Conservation (phyloP, 805 yeast species). For the Kuraishia borneana region DNA sequence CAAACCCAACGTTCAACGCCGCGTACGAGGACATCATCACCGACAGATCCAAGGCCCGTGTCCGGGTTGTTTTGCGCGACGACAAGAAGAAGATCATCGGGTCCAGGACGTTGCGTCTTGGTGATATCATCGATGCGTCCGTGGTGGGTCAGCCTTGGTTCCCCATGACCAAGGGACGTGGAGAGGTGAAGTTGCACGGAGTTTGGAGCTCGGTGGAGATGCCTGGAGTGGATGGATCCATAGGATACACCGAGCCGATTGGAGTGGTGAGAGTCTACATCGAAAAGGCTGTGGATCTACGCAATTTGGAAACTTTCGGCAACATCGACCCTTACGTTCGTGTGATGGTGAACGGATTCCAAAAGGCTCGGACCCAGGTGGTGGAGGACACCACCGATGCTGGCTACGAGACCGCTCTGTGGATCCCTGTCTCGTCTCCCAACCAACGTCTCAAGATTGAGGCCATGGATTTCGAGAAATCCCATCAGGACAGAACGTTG, state of each 20-base stretch:
- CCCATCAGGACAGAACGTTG: conserved; percentile 72
- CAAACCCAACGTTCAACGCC: conserved; percentile 57
- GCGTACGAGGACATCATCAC: conserved; percentile 54
- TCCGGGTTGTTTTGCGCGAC: conserved; percentile 57
- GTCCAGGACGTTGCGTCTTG: conserved; percentile 43
- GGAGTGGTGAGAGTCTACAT: conserved; percentile 78
- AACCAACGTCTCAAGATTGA: conserved; percentile 78
- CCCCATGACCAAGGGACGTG: conserved; percentile 55
- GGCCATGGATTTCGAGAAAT: conserved; percentile 82
- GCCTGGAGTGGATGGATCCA: conserved; percentile 52
- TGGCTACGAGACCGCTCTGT: conserved; percentile 73
- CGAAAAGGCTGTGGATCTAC: conserved; percentile 59
- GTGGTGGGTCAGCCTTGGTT: conserved; percentile 75
- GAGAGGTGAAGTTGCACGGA: conserved; percentile 60
- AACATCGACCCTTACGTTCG: conserved; percentile 88
- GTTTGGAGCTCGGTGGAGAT: conserved; percentile 83
- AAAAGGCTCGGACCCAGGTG: conserved; percentile 67
- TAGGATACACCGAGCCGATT: conserved; percentile 87
- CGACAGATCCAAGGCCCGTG: conserved; percentile 56
- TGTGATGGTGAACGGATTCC: conserved; percentile 64
- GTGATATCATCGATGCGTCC: conserved; percentile 64
- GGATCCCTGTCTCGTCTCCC: conserved; percentile 72
- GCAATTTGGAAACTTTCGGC: conserved; percentile 82
- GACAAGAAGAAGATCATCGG: conserved; percentile 46
- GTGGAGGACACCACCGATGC: conserved; percentile 63